phyloP scores from a whole-genome alignment of 495 filamentous ascomycete species.

The Tuber aestivum region DNA sequence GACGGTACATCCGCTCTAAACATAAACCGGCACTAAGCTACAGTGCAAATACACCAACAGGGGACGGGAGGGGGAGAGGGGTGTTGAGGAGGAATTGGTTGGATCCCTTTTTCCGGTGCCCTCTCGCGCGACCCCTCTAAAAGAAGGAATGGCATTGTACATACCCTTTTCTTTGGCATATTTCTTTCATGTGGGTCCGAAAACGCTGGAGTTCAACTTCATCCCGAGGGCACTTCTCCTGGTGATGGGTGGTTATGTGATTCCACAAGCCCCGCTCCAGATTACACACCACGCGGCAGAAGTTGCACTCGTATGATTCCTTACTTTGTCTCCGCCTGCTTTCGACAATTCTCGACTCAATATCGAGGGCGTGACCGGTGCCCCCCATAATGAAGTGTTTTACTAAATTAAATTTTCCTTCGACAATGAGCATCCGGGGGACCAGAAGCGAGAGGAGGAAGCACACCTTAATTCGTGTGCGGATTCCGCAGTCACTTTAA shows the following conservation, averaged over 20 bases:
- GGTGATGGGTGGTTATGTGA: slow-evolving; percentile 1
- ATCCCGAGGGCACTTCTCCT: neutral
- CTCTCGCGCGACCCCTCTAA: neutral
- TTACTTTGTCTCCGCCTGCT: slow-evolving; percentile 9
- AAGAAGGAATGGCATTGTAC: neutral
- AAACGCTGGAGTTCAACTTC: neutral
- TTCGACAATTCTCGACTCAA: slow-evolving; percentile 11
- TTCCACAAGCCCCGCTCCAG: neutral
- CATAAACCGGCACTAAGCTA: neutral
- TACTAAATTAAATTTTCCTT: neutral
- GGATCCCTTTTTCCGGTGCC: neutral
- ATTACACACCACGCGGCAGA: neutral
- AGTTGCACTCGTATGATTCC: slow-evolving; percentile 3
- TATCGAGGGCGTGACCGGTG: neutral
- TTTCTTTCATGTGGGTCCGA: slow-evolving; percentile 8
- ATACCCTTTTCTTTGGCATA: slow-evolving; percentile 16
- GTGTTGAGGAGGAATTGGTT: neutral
- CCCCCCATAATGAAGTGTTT: neutral
- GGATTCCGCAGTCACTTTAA: too few species aligned
- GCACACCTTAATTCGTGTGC: too few species aligned
- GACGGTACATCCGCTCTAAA: neutral
- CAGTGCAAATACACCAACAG: neutral
- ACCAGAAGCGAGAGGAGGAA: neutral
- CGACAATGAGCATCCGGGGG: neutral
- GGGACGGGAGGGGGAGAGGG: neutral